A percentile compares a stretch with the other conserved stretches of the same genome.
phyloP scores from a whole-genome alignment of 2,329 filamentous ascomycete genomes.

The Pleoardoris graminearum region DNA sequence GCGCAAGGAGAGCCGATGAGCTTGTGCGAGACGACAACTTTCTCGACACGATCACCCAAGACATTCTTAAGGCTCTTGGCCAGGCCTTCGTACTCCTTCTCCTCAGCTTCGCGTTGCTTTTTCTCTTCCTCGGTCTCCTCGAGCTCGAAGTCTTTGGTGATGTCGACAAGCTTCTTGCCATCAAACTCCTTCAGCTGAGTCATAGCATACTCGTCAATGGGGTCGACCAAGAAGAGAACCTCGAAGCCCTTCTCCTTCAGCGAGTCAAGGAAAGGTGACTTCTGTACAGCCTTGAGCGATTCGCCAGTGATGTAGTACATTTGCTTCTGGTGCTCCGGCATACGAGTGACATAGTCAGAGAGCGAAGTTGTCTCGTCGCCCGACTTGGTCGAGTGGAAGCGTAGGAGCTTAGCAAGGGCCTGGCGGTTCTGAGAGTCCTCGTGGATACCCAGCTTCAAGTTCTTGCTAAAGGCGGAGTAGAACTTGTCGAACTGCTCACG shows the following conservation, averaged over 20 bases:
- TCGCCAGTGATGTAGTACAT: slow-evolving; percentile 99
- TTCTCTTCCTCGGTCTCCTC: slow-evolving; percentile 99
- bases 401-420: slow-evolving; percentile 93
- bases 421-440: slow-evolving; percentile 98
- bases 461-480: slow-evolving; percentile 99
- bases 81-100: slow-evolving; percentile 96
- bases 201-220: slow-evolving; percentile 99
- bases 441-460: slow-evolving; percentile 99
- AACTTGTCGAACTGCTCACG: slow-evolving; percentile 99
- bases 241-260: slow-evolving; percentile 99
- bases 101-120: slow-evolving; percentile 88
- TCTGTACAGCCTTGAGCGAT: slow-evolving; percentile 95
- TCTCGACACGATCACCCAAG: slow-evolving; percentile 99
- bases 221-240: slow-evolving; percentile 98
- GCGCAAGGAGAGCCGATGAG: slow-evolving; percentile 91
- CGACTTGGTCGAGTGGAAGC: slow-evolving; percentile 99
- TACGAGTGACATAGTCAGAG: slow-evolving; percentile 96
- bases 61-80: slow-evolving; percentile 99
- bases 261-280: slow-evolving; percentile 98
- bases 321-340: slow-evolving; percentile 99
- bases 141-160: slow-evolving; percentile 99
- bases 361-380: slow-evolving; percentile 94
- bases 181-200: slow-evolving; percentile 99
- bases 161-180: slow-evolving; percentile 99
- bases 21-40: slow-evolving; percentile 99